phyloP scores from a whole-genome alignment of 352 stramenopile species.

The Globisporangium iwayamae region DNA sequence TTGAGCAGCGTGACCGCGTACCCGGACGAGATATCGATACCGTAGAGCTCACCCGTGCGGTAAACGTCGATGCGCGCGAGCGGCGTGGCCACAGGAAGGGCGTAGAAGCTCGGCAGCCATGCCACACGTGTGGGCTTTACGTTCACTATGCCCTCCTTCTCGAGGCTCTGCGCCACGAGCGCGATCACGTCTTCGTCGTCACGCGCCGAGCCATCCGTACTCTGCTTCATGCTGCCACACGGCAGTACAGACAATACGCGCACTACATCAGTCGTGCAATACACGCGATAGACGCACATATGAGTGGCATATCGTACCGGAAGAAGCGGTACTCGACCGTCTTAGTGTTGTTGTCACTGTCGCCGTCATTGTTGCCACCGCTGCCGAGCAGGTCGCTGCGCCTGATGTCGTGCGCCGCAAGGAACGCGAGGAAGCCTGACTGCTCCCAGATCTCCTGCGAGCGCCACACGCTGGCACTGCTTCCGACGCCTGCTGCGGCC shows the following conservation, averaged over 20 bases:
- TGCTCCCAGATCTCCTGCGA: conserved; percentile 34
- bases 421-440: conserved; percentile 57
- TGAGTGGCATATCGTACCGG: conserved; percentile 26
- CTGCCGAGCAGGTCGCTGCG: conserved; percentile 35
- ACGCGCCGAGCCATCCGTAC: not conserved
- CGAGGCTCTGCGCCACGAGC: conserved; percentile 8
- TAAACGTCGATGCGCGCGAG: conserved; percentile 51
- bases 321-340: conserved; percentile 52
- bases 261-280: not conserved
- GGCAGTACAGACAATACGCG: not conserved
- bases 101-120: conserved; percentile 69
- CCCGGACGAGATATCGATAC: conserved; percentile 81
- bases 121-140: conserved; percentile 21
- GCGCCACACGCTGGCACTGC: conserved; percentile 24
- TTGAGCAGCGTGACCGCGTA: conserved; percentile 63
- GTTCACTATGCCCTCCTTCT: conserved; percentile 1
- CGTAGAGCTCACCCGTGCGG: conserved; percentile 55
- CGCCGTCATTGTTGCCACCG: not conserved
- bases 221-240: conserved; percentile 9
- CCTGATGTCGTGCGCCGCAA: conserved; percentile 46
- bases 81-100: conserved; percentile 40
- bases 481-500: not conserved
- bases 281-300: not conserved
- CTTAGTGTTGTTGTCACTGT: conserved; percentile 11
- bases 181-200: conserved; percentile 12